phyloP scores from a whole-genome alignment of 768 basidiomycete species.

The Termitomyces sp. region DNA sequence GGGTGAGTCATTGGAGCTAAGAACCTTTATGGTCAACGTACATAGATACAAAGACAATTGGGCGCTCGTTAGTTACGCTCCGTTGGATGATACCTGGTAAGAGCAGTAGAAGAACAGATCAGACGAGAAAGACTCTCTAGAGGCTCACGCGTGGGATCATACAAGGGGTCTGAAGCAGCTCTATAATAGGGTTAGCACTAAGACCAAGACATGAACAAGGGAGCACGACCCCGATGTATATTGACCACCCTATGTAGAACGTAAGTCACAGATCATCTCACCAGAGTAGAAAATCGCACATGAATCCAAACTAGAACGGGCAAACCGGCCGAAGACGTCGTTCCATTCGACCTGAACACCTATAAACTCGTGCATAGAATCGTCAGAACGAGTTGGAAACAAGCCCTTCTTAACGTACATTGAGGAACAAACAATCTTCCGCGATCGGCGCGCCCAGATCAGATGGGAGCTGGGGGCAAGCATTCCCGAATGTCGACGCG shows the following conservation, averaged over 20 bases:
- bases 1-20: neutral
- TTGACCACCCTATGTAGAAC: slow-evolving; percentile 37
- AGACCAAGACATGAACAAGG: neutral
- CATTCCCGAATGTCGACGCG: slow-evolving; percentile 48
- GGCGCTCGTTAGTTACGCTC: slow-evolving; percentile 41
- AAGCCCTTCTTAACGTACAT: slow-evolving; percentile 26
- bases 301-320: slow-evolving; percentile 36
- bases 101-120: neutral
- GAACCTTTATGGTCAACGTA: slow-evolving; percentile 17
- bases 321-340: slow-evolving; percentile 20
- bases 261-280: neutral
- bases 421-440: slow-evolving; percentile 54
- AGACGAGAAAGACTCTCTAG: neutral
- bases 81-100: slow-evolving; percentile 39
- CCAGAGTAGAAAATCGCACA: slow-evolving; percentile 18
- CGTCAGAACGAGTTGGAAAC: neutral
- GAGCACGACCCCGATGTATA: slow-evolving; percentile 35
- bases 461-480: slow-evolving; percentile 45
- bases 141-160: slow-evolving; percentile 42
- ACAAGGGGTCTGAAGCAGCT: slow-evolving; percentile 31
- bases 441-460: slow-evolving; percentile 36
- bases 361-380: slow-evolving; percentile 9
- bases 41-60: slow-evolving; percentile 52
- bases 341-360: slow-evolving; percentile 31
- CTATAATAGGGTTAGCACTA: slow-evolving; percentile 18